phyloP scores from a whole-genome alignment of 371 early-diverging fungal species.

The Apophysomyces ossiformis region DNA sequence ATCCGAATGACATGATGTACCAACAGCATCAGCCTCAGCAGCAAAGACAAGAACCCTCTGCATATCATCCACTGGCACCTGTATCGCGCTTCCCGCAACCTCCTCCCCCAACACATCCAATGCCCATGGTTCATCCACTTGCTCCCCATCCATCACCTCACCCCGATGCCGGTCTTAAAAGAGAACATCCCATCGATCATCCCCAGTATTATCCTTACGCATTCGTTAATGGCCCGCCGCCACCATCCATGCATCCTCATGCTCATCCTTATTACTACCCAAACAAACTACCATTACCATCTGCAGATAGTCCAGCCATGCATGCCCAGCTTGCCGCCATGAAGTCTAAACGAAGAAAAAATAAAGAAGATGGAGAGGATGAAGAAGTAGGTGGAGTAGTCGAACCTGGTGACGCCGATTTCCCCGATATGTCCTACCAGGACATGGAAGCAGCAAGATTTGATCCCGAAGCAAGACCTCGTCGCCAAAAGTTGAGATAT shows the following conservation, averaged over 20 bases:
- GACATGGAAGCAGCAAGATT: slow-evolving; percentile 47
- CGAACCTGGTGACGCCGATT: slow-evolving; percentile 43
- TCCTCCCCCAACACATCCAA: slow-evolving; percentile 11
- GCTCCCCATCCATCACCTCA: slow-evolving; percentile 12
- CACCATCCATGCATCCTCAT: slow-evolving; percentile 12
- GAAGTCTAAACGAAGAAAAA: slow-evolving; percentile 34
- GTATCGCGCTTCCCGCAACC: slow-evolving; percentile 16
- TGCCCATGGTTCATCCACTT: slow-evolving; percentile 4
- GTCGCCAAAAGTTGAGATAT: slow-evolving; percentile 74
- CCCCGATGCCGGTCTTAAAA: slow-evolving; percentile 7
- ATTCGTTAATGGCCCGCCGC: slow-evolving; percentile 5
- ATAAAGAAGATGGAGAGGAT: slow-evolving; percentile 21
- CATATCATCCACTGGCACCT: slow-evolving; percentile 9
- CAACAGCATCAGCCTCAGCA: slow-evolving; percentile 20
- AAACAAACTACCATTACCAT: slow-evolving; percentile 13
- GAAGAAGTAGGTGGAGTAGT: slow-evolving; percentile 16
- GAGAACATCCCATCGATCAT: slow-evolving; percentile 16
- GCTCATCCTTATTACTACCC: slow-evolving; percentile 28
- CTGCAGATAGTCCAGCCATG: slow-evolving; percentile 8
- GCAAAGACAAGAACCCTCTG: slow-evolving; percentile 22
- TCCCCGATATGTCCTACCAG: slow-evolving; percentile 50
- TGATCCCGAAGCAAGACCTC: slow-evolving; percentile 60
- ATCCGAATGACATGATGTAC: slow-evolving; percentile 7
- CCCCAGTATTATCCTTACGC: slow-evolving; percentile 16
- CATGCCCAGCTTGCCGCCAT: slow-evolving; percentile 9